A percentile compares a stretch with the other conserved stretches of the same genome.
phyloP scores from a whole-genome alignment of 768 basidiomycete species.

The Lactarius tabidus region DNA sequence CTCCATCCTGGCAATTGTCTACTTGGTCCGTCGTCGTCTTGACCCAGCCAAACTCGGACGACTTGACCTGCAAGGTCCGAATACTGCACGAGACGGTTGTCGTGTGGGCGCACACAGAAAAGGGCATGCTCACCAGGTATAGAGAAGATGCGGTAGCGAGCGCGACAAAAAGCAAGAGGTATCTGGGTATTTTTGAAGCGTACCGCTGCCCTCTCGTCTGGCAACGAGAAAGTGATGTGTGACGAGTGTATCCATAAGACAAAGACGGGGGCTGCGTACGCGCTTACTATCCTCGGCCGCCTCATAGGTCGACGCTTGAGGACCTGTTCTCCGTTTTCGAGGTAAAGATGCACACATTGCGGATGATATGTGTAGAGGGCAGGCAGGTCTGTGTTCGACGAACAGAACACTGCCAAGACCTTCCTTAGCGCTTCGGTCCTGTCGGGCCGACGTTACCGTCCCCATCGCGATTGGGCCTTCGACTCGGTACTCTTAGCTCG shows the following conservation, averaged over 20 bases:
- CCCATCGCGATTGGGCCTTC: background rate
- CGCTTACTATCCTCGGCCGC: background rate
- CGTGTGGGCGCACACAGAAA: background rate
- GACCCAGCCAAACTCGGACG: constrained; percentile 14
- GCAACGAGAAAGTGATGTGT: background rate
- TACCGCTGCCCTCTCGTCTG: background rate
- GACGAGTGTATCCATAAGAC: background rate
- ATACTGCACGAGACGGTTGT: constrained; percentile 10
- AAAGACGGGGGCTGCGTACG: constrained; percentile 1
- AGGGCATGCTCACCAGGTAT: constrained; percentile 7
- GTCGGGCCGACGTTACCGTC: background rate
- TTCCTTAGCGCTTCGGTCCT: background rate
- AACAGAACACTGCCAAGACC: too few relatives aligned
- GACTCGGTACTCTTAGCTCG: too few relatives aligned
- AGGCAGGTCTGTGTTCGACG: background rate
- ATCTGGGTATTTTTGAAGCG: background rate
- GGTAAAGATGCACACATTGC: constrained; percentile 1
- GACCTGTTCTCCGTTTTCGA: constrained; percentile 5
- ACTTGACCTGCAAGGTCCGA: background rate
- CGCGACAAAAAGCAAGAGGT: background rate
- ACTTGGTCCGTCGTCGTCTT: background rate
- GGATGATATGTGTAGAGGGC: background rate
- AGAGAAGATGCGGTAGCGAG: constrained; percentile 6
- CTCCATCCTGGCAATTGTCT: constrained; percentile 27
- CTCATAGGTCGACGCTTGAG: background rate